Percentiles rank a stretch among this genome's conserved stretches.
Evolutionary conservation across 768 basidiomycete genomes (phyloP).

Genomic region (Phylloporus sp.): DNA sequence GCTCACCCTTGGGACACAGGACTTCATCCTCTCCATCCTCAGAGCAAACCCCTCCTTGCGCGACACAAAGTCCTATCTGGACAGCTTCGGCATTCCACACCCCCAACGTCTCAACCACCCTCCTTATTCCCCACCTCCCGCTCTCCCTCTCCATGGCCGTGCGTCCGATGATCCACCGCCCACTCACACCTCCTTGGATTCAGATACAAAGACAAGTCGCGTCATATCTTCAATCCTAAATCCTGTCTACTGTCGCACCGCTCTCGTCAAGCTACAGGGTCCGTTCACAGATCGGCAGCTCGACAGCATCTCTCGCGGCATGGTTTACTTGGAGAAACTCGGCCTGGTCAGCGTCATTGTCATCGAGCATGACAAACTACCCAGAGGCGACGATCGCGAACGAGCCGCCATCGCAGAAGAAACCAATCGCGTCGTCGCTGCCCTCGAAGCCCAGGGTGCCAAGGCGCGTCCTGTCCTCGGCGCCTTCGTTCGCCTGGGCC

Average conservation of each 20-base stretch:
- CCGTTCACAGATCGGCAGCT: conserved; percentile 92
- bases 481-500: conserved; percentile 78
- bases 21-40: conserved; percentile 93
- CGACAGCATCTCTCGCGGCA: conserved; percentile 87
- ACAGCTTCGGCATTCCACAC: conserved; percentile 78
- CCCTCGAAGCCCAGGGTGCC: conserved; percentile 81
- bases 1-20: conserved; percentile 46
- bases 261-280: conserved; percentile 94
- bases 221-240: conserved; percentile 74
- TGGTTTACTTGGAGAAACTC: conserved; percentile 93
- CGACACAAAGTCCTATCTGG: conserved; percentile 87
- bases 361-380: conserved; percentile 79
- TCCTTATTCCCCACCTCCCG: conserved; percentile 20
- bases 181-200: conserved; percentile 27
- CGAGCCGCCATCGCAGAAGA: conserved; percentile 67
- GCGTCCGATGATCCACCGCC: conserved; percentile 5
- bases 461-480: conserved; percentile 85
- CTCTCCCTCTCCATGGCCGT: conserved; percentile 11
- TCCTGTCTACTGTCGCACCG: conserved; percentile 79
- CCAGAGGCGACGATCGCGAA: conserved; percentile 64
- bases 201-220: conserved; percentile 39
- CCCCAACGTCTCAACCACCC: conserved; percentile 22
- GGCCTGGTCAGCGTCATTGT: conserved; percentile 95
- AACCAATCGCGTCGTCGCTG: conserved; percentile 76
- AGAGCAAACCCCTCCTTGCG: conserved; percentile 87